Base-by-base conservation (phyloP, 306 rosid species). In the Lotus japonicus region DNA sequence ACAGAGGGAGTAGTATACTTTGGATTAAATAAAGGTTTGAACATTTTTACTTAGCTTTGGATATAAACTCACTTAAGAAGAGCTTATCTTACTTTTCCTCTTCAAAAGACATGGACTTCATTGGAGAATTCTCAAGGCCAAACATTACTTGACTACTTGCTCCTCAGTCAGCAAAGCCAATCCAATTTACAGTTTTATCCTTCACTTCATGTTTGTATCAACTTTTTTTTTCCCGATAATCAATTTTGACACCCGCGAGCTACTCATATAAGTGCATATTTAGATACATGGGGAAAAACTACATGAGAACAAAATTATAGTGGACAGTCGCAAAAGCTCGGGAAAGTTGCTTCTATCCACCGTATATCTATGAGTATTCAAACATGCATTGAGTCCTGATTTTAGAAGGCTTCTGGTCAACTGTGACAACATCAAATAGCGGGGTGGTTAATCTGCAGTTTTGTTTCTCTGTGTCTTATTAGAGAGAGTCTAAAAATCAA, bases 391-490 rank as follows among this genome's bases (percentile, higher is more conserved):
- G 6, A 13, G 36, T 21, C 10, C 15, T 53, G 16, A 17, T 17
- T 31, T 54, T 28, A 67, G 52, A 59, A 11, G 16, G 42, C 28
- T 60, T 68, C 31, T 3, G 19, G 39, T 70, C 52, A 59, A 51
- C 70, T 44, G 21, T 10, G 59, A 43, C 9, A 43, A 13, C 6
- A 51, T 66, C 13, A 51, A 58, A 49, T 31, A 28, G 1, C 0
- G 10, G 56, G 69, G 48, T 5, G 9, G 69, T 66, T 54, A 38
- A 49, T 58, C 11, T 58, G 41, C 63, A 49, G 41, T 52, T 73
- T 7, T 36, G 48, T 6, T 68, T 63, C 38, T 68, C 7, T 54
- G 33, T 68, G 72, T 63, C 83, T 49, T 79, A 68, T 63, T 68
- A 66, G 67, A 48, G 54, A 51, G 31, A 67, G 63, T 35, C 64